Evolutionary conservation across 495 filamentous ascomycete species (phyloP), one percentile per base, ranked within the genome.

Genomic region (Peziza echinospora): DNA sequence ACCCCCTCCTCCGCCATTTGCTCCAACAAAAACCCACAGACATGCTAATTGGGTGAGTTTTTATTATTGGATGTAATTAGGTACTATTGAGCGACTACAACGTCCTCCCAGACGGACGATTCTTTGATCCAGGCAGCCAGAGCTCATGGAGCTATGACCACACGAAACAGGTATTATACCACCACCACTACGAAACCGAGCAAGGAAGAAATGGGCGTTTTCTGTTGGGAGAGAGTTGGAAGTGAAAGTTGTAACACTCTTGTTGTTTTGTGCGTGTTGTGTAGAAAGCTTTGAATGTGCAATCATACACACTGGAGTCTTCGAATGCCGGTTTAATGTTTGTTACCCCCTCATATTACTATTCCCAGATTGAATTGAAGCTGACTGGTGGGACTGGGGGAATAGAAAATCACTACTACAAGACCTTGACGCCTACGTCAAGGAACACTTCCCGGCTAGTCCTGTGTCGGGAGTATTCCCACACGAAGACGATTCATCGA

Each of bases 91-190:
- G 83, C 69, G 66, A 77, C 51, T 78, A 85, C 61, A 96, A 85
- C 62, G 69, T 72, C 48, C 62, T 96, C 19, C 82, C 76, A 5
- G 71, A 71, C 49, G 81, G 76, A 37, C 68, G 82, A 47, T 99
- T 93, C 64, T 96, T 76, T 63, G 89, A 99, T 56, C 67, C 80
- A 5, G 85, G 83, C 60, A 85, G 74, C 64, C 74, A 77, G 48
- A 83, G 75, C 28, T 91, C 83, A 30, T 99, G 91, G 52, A 68
- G 70, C 42, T 82, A 93, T 55, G 80, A 99, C 56, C 91, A 94
- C 59, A 63, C 67, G 26, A 81, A 80, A 51, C 83, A 84, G 64
- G 82, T 80, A 63, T 26, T 55, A 40, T 19, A 21, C 34, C 21
- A 13, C n/a, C n/a, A n/a, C n/a, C n/a, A n/a, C n/a, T n/a, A n/a